Evolutionary conservation across 2,329 filamentous ascomycete species (phyloP).

Genomic region (Fusarium sp.): DNA sequence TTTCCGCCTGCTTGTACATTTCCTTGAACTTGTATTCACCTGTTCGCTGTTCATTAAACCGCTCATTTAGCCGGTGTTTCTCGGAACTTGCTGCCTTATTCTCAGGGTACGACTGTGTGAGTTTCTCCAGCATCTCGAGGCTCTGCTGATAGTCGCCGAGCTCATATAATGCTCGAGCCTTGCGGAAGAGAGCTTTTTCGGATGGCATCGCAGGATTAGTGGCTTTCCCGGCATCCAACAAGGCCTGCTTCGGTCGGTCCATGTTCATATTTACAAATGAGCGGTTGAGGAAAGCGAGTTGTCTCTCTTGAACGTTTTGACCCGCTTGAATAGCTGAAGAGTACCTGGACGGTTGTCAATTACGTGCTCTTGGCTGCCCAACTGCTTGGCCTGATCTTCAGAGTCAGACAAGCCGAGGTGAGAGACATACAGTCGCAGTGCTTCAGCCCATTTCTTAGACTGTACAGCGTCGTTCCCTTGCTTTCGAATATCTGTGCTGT

Average conservation of each 20-base stretch:
- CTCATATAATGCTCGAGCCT: not conserved
- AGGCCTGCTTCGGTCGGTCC: not conserved
- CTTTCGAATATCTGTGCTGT: not conserved
- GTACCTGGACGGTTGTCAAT: not conserved
- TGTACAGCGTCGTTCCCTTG: not conserved
- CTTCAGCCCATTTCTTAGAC: not conserved
- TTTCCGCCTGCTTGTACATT: not conserved
- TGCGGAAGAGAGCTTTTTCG: not conserved
- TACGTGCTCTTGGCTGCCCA: not conserved
- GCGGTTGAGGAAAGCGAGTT: not conserved
- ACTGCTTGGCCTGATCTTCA: not conserved
- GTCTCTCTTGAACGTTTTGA: not conserved
- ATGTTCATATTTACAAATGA: not conserved
- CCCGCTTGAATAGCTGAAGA: not conserved
- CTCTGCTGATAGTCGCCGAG: not conserved
- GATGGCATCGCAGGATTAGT: not conserved
- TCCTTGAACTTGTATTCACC: not conserved
- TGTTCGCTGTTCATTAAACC: not conserved
- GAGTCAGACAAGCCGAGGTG: not conserved
- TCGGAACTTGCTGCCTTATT: not conserved
- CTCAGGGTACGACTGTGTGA: not conserved
- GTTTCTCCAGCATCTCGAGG: not conserved
- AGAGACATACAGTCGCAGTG: not conserved
- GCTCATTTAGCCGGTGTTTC: not conserved
- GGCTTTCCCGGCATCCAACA: not conserved